These are phyloP conservation scores for Apiosordaria backusii DNA, from an alignment of 495 filamentous ascomycete genomes.

Conservation along the genomic window DNA sequence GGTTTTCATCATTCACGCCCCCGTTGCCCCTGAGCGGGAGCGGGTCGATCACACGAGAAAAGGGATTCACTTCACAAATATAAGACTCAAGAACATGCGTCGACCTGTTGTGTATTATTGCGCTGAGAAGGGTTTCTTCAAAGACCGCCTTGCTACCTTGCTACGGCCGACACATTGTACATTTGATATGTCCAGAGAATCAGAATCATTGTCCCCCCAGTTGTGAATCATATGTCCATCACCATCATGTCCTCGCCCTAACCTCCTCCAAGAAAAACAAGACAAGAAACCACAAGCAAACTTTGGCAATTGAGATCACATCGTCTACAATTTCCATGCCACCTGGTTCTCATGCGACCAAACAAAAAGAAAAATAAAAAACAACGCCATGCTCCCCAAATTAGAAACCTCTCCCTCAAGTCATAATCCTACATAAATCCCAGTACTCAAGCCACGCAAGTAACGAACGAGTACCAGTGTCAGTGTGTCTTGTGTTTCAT, in stretches of 20 bases:
- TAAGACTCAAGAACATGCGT: background rate
- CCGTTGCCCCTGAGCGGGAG: background rate
- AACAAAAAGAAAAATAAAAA: conserved; percentile 29
- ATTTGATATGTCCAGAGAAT: conserved; percentile 44
- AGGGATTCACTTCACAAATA: background rate
- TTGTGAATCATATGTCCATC: conserved; percentile 33
- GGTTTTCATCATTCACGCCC: background rate
- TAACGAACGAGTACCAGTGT: background rate
- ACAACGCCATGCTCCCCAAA: conserved; percentile 8
- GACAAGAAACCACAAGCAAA: conserved; percentile 21
- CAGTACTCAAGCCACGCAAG: background rate
- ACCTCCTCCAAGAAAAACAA: conserved; percentile 15
- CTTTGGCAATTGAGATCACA: conserved; percentile 26
- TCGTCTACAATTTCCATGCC: conserved; percentile 22
- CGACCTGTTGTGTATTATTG: conserved; percentile 12
- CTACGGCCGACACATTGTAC: conserved; percentile 14
- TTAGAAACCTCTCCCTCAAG: conserved; percentile 16
- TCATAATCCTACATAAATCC: conserved; percentile 28
- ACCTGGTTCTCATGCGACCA: conserved; percentile 39
- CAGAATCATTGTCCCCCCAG: conserved; percentile 28
- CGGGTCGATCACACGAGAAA: conserved; percentile 4
- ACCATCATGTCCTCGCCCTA: conserved; percentile 25
- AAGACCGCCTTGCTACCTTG: background rate
- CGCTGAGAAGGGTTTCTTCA: conserved; percentile 1
- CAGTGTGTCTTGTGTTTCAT: background rate